Conservation (phyloP, 257 asterid species). For the Verbena officinalis region DNA sequence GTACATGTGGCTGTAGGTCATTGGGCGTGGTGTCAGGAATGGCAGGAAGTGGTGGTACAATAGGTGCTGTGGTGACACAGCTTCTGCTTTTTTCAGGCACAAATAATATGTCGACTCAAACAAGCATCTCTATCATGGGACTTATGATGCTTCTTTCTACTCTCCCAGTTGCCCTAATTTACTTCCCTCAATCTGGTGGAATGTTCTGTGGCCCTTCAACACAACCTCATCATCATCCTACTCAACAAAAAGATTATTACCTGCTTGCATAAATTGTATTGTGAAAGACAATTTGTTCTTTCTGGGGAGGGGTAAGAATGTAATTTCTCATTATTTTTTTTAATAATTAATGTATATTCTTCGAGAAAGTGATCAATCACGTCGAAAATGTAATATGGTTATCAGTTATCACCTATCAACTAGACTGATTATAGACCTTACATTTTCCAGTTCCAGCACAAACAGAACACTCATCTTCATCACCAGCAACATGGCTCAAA, state of each 20-base stretch:
- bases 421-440: conserved; percentile 40
- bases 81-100: conserved; percentile 51
- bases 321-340: too few species aligned
- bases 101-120: conserved; percentile 42
- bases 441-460: conserved; percentile 96
- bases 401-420: too few species aligned
- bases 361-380: too few species aligned
- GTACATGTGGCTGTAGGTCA: conserved; percentile 35
- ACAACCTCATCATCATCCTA: not conserved
- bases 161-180: conserved; percentile 43
- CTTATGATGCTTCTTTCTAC: conserved; percentile 47
- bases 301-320: not conserved
- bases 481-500: conserved; percentile 85
- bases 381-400: too few species aligned
- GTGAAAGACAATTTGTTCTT: not conserved
- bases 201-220: conserved; percentile 48
- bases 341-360: too few species aligned
- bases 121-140: conserved; percentile 58
- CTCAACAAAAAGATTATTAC: not conserved
- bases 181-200: conserved; percentile 60
- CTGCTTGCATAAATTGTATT: conserved; percentile 17
- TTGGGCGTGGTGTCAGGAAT: conserved; percentile 63
- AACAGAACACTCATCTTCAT: conserved; percentile 82
- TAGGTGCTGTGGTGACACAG: conserved; percentile 64
- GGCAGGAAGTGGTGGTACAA: conserved; percentile 64